Evolutionary conservation across 192 early-diverging fungal species (phyloP), one percentile per base, ranked within the genome.

Genomic region (Phycomyces nitens): DNA sequence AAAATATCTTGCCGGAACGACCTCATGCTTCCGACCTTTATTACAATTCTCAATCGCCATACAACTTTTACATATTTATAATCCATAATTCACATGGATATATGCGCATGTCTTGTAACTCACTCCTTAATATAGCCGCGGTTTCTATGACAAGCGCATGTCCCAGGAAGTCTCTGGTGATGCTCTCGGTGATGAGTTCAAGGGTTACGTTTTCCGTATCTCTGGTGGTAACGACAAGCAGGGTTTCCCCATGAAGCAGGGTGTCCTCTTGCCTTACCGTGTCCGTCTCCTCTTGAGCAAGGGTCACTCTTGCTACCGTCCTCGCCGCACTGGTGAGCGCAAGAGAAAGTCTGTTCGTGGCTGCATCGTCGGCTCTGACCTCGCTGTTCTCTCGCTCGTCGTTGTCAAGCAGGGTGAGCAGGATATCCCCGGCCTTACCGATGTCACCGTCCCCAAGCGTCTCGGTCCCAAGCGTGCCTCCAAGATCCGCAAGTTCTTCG

Each of bases 161-260:
- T 88, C 94, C 64, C 80, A 90, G 69, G 97, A 99, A 78, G 95
- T 99, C 64, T 80, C 89, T 67, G 97, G 88, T 71, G 97, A 97
- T 82, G 84, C 92, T 58, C 81, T 99, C 73, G 94, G 97, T 69
- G 97, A 97, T 73, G 97, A 99, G 82, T 99, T 95, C 93, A 99
- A 99, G 89, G 97, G 97, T 69, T 99, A 97, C 87, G 89, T 97
- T 73, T 95, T 99, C 89, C 94, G 93, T 72, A 96, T 99, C 81
- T 92, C 94, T 61, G 97, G 97, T 77, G 97, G 97, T 72, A 97
- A 99, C 89, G 97, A 99, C 87, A 99, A 99, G 89, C 92, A 94
- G 82, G 92, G 92, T 79, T 99, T 99, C 93, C 97, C 97, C 68
- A 99, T 99, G 97, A 99, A 97, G 90, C 97, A 99, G 86, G 97